These are phyloP conservation scores for Beauveria rudraprayagi DNA, from an alignment of 2,329 filamentous ascomycete species.

Conservation along the genomic window DNA sequence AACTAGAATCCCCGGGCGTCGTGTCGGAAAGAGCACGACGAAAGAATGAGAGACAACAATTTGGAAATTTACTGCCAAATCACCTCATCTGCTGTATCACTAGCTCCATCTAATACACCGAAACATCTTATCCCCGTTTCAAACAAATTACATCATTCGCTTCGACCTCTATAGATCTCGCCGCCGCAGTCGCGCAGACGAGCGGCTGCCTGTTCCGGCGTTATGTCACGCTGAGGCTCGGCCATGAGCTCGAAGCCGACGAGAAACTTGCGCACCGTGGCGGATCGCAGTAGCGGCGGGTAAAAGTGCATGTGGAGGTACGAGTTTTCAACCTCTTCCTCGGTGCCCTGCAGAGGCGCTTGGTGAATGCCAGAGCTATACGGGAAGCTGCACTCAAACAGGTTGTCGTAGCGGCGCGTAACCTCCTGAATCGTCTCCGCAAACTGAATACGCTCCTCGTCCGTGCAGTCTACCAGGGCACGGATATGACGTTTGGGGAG, in stretches of 20 bases:
- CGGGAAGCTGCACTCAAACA: slow-evolving; percentile 94
- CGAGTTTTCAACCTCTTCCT: slow-evolving; percentile 76
- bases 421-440: slow-evolving; percentile 83
- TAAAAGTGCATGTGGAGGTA: slow-evolving; percentile 98
- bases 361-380: slow-evolving; percentile 97
- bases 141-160: background rate
- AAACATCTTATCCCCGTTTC: background rate
- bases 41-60: background rate
- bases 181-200: slow-evolving; percentile 69
- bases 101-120: background rate
- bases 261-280: slow-evolving; percentile 90
- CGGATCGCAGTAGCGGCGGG: slow-evolving; percentile 82
- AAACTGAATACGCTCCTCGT: slow-evolving; percentile 61
- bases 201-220: slow-evolving; percentile 85
- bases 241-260: slow-evolving; percentile 96
- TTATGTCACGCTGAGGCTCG: slow-evolving; percentile 97
- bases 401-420: slow-evolving; percentile 86
- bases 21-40: background rate
- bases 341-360: slow-evolving; percentile 73
- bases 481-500: slow-evolving; percentile 77
- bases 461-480: slow-evolving; percentile 72
- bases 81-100: background rate
- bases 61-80: background rate
- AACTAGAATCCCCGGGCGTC: slow-evolving; percentile 16
- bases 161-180: slow-evolving; percentile 69